Base-by-base conservation (phyloP, 2,329 filamentous ascomycete species). In the Saccharata proteae region DNA sequence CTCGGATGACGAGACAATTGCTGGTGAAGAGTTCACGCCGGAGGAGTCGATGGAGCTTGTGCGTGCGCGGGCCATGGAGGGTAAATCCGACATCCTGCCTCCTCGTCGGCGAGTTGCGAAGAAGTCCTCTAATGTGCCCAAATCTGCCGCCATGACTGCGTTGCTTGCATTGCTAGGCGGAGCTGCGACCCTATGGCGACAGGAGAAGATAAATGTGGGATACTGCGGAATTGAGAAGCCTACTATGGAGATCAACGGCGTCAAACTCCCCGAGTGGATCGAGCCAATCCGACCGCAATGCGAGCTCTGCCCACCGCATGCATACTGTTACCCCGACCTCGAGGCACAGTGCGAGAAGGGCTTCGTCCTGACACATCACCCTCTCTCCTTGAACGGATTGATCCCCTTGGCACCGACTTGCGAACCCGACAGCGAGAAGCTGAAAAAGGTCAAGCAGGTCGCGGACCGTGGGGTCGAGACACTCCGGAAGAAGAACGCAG, bases 131-230 rank as follows among this genome's bases (percentile, higher is more conserved):
- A 53, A 61, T 5, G 63, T 66, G 15, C 58, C 76, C 18, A 70
- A 71, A 36, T 73, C 73, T 0, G 77, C 83, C 11, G 64, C 88
- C 3, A 74, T 74, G 52, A 71, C 85, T 5, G 64, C 94, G 2
- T 52, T 88, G 3, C 51, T 80, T 13, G 76, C 79, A 0, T 58
- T 90, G 7, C 54, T 90, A 5, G 70, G 70, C 18, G 74, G 78
- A 1, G 83, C 93, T 40, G 79, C 69, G 17, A 72, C 72, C 6
- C 90, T 86, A 71, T 98, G 86, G 62, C 70, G 88, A 29, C 83
- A 93, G 51, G 90, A 98, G 57, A 96, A 96, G 65, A 64, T 93
- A n/a, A 80, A 83, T 11, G 83, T 96, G 13, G 90, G 92, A 19
- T 98, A 93, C 51, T 98, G 90, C 51, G 85, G 86, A 9, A 71